These are phyloP conservation scores for Plasmodium inui DNA, from an alignment of 169 alveolate genomes.

Conservation along the genomic window DNA sequence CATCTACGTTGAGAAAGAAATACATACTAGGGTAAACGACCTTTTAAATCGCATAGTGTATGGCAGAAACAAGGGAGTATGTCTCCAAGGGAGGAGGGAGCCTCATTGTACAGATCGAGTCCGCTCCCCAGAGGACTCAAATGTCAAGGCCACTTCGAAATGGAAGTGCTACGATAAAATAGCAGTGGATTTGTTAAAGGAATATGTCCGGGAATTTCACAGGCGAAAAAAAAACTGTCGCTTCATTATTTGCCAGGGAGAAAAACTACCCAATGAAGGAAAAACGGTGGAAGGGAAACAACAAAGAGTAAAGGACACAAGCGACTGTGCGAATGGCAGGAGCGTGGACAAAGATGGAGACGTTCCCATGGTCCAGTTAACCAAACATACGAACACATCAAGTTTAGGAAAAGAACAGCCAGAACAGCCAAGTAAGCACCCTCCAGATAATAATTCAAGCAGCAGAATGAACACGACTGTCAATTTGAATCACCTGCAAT, in stretches of 20 bases:
- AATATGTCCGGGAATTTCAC: constrained; percentile 17
- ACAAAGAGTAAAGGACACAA: not conserved
- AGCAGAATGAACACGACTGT: not conserved
- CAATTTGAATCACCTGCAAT: constrained; percentile 12
- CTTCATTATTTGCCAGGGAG: not conserved
- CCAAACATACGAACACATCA: not conserved
- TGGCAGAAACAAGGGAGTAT: constrained; percentile 11
- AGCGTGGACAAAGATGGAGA: not conserved
- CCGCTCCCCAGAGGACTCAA: not conserved
- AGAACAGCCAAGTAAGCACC: not conserved
- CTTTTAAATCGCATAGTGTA: constrained; percentile 40
- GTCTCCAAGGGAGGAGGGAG: not conserved
- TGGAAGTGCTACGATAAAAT: constrained; percentile 34
- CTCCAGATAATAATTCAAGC: not conserved
- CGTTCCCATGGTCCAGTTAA: not conserved
- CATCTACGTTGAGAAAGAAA: constrained; percentile 52
- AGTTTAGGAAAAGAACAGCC: not conserved
- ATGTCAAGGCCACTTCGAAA: not conserved
- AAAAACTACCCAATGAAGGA: not conserved
- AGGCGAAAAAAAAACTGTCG: not conserved
- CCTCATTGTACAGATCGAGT: not conserved
- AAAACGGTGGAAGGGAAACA: not conserved
- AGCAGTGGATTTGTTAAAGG: constrained; percentile 36
- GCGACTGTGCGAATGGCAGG: not conserved
- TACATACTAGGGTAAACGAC: constrained; percentile 28